Base-by-base conservation (phyloP, 306 rosid genomes). In the Fragaria ananassa region DNA sequence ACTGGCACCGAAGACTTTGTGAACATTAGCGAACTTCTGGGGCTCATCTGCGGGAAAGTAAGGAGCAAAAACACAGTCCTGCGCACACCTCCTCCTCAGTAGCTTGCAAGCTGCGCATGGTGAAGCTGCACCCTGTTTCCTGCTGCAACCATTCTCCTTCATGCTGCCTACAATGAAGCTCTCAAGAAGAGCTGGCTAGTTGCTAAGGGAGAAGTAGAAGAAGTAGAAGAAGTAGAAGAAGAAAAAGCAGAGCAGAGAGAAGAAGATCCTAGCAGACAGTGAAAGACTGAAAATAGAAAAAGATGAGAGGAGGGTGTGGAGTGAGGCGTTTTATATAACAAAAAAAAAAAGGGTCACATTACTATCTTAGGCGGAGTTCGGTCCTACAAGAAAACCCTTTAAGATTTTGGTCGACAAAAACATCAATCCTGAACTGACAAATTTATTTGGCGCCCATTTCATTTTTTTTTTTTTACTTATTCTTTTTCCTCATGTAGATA, bases 91-190 rank as follows among this genome's bases (percentile, higher is more conserved):
- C 82, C 97, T 83, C 60, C 97, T 71, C 0, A 92, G 90, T 25
- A 92, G 91, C 78, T 87, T 92, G 87, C 97, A 92, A 47, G 97
- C 97, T 10, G 97, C 96, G 50, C 97, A 92, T 2, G 97, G 97
- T 14, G 97, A 78, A 1, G 91, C 76, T 15, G 88, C 89, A 21
- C 95, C 93, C 19, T 82, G 88, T 84, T 89, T 90, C 75, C 89
- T 84, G 3, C 87, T 63, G 46, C 46, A 29, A 19, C 88, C 72
- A 35, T 65, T 68, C 19, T 88, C 89, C 51, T 86, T 86, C 96
- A 85, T 85, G 71, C 27, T 13, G 57, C 41, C 75, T 70, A n/a
- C 29, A 54, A 14, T 44, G 65, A 25, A 51, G 76, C 56, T 58
- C 34, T 31, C 35, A 31, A 53, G 27, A 68, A 5, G 8, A 62